phyloP scores from a whole-genome alignment of 805 yeast genomes.

The Schizosaccharomyces pombe region ASM294v3 CU329670.1:2480001-2480500 shows the following conservation, averaged over 20 bases:
- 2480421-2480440: conserved; percentile 66
- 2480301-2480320: conserved; percentile 66
- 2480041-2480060: no score
- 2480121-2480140: no score
- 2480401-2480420: conserved; percentile 92
- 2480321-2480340: conserved; percentile 63
- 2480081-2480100: no score
- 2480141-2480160: no score
- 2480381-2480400: conserved; percentile 83
- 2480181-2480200: neutral
- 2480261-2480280: conserved; percentile 94
- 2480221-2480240: neutral
- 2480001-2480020: no score
- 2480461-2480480: conserved; percentile 84
- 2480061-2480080: no score
- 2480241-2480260: conserved; percentile 45
- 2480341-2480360: conserved; percentile 71
- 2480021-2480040: no score
- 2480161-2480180: neutral
- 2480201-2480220: neutral
- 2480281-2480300: conserved; percentile 86
- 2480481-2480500: conserved; percentile 86
- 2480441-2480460: conserved; percentile 43
- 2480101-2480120: no score
- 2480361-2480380: conserved; percentile 77